A percentile compares a stretch with the other conserved stretches of the same genome.
Evolutionary conservation across 345 rosid genomes (phyloP).

Genomic region (Brassica napus): Da-Ae NC_063446.1:54162501-54163000

Average conservation of each 20-base stretch:
- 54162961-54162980: slow-evolving; percentile 42
- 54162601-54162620: slow-evolving; percentile 26
- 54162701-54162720: background rate
- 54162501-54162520: slow-evolving; percentile 14
- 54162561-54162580: slow-evolving; percentile 17
- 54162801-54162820: too few species aligned
- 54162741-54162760: slow-evolving; percentile 23
- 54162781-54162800: slow-evolving; percentile 24
- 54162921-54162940: slow-evolving; percentile 65
- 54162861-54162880: slow-evolving; percentile 32
- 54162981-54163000: slow-evolving; percentile 39
- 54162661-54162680: slow-evolving; percentile 9
- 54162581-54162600: slow-evolving; percentile 15
- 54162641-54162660: too few species aligned
- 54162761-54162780: slow-evolving; percentile 28
- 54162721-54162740: slow-evolving; percentile 6
- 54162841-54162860: background rate
- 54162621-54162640: slow-evolving; percentile 24
- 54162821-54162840: background rate
- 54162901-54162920: slow-evolving; percentile 79
- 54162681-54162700: slow-evolving; percentile 17
- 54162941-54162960: slow-evolving; percentile 46
- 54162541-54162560: slow-evolving; percentile 9
- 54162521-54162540: slow-evolving; percentile 37
- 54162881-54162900: slow-evolving; percentile 14